Base-by-base conservation (phyloP, 2,329 filamentous ascomycete species). In the Lasiodiplodia gonubiensis region DNA sequence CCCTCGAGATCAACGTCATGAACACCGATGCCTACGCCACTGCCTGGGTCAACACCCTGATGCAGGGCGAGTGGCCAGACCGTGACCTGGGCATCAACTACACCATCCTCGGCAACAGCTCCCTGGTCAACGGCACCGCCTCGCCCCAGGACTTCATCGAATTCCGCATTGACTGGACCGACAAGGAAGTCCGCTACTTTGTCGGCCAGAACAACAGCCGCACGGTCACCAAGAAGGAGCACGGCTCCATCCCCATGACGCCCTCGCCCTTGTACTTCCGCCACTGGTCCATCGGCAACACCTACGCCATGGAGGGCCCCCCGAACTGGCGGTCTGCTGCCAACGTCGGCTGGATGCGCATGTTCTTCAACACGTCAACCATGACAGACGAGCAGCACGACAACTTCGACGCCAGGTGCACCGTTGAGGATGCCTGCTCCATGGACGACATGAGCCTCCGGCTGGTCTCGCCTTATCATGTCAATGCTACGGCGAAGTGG, bases 351-450 rank as follows among this genome's bases (percentile, higher is more conserved):
- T 85, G 81, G 80, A 77, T 81, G 11, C 78, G 82, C n/a, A 74
- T 81, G 33, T 85, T 85, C 71, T 85, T 85, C 77, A 85, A 85
- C 69, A 82, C 81, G 0, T 83, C 82, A 1, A 70, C 76, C 8
- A 80, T 77, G 72, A 81, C 74, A 10, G 65, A 74, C 21, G 70
- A 75, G 14, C 69, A 71, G 6, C 72, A 69, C 33, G 69, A 72
- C 12, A 69, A 72, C 7, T 80, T 78, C 63, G 71, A 73, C 27
- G 63, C 69, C 3, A 72, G 72, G 37, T 81, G 79, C 63, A 67
- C 71, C 21, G 30, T 73, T 14, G 57, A 69, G 3, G 70, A 74
- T 42, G 77, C 78, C 14, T 82, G 80, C 67, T 74, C 71, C 2
- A 78, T 78, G 70, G 71, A 75, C 35, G 77, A 80, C 65, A 69